Base-by-base conservation (phyloP, 306 rosid genomes). In the Quercus aquifolioides region DNA sequence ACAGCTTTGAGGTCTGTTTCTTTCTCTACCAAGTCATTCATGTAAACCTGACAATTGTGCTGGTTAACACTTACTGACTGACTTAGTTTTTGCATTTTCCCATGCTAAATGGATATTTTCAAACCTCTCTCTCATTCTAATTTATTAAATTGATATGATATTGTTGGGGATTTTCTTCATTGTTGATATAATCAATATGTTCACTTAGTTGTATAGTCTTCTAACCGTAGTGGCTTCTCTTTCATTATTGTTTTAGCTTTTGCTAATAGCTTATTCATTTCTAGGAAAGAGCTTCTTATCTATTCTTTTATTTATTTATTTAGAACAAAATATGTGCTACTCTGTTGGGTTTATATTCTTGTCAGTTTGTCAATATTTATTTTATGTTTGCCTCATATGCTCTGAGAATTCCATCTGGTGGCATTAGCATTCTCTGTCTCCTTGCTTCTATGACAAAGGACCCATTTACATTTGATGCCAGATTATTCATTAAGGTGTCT, bases 1-100 rank as follows among this genome's bases (percentile, higher is more conserved):
- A 91, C 97, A 15, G 88, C 94, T 25, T 80, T 93, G 76, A 93
- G 99, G 99, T 95, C 31, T 74, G 86, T 6, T 69, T 74, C 77
- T 77, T 38, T 13, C 38, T 75, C 76, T 33, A 1, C 49, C 18
- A 52, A 73, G 70, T 55, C 52, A 18, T 74, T 83, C 51, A 56
- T 62, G 26, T 51, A 68, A 54, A 15, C 43, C 20, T 74, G 56
- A 55, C 6, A 12, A 71, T 19, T 2, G 23, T 69, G 19, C 11
- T 58, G 17, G 18, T 25, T 5, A 9, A 11, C 10, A 62, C 33
- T 23, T 21, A 31, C 43, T 15, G 6, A 17, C 21, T 41, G 4
- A 18, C 20, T 3, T 55, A 41, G 21, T 69, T 69, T 9, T 58
- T 58, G 14, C 56, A 69, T 43, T 7, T 69, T 20, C 28, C 26